Base-by-base conservation (phyloP, 306 rosid genomes). In the Quercus agrifolia region DNA sequence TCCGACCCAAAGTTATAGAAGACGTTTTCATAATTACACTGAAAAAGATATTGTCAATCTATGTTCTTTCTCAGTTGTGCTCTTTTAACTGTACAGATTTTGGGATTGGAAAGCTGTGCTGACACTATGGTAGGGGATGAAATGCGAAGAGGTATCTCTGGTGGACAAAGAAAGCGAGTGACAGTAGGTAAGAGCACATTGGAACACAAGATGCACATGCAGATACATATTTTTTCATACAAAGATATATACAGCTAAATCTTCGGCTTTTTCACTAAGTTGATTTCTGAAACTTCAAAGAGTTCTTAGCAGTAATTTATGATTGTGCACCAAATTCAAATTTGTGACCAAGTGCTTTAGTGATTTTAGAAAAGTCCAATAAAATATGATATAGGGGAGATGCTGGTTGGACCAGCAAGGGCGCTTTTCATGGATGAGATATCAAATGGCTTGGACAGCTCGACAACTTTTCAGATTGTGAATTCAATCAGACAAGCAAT, bases 341-440 rank as follows among this genome's bases (percentile, higher is more conserved):
- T 41, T 41, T 41, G 11, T 41, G 46, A 41, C 46, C 46, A 41
- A 41, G 46, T 2, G 46, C 46, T 41, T 41, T 41, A 41, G 46
- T 41, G 46, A 41, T 41, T 41, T 41, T 41, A 41, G 46, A 41
- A 8, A 1, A 7, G 11, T 41, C 46, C 46, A 41, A 41, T 8
- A 41, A 41, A 70, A 77, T n/a, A 55, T 82, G 74, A 56, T 9
- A 73, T 30, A 94, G 98, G 97, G 77, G 98, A 94, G 91, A 94
- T 94, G 91, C 89, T 94, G 76, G 97, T 92, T 86, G 98, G 98
- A 85, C 97, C 97, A 5, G 88, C 93, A 74, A 86, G 89, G 80
- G 95, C 97, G 21, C 87, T 92, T 66, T 91, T 94, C 85, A 94
- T 94, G 98, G 98, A 94, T 74, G 98, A 94, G 83, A 94, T 94